phyloP scores from a whole-genome alignment of 345 rosid genomes.

The Rhodamnia argentea region DNA sequence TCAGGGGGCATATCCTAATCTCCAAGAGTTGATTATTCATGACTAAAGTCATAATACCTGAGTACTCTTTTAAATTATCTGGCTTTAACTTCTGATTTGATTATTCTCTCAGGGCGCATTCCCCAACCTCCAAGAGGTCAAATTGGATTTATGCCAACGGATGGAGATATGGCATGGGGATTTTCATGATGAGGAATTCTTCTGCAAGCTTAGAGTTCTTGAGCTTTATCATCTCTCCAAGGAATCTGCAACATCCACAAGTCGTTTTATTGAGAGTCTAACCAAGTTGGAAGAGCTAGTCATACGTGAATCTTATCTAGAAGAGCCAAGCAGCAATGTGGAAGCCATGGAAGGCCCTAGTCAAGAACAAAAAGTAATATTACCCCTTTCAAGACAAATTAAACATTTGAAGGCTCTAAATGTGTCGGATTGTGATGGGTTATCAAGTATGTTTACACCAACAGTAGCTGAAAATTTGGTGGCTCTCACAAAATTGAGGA shows the following conservation, averaged over 20 bases:
- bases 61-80: not conserved
- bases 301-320: not conserved
- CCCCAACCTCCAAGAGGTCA: not conserved
- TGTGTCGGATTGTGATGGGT: not conserved
- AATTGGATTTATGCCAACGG: not conserved
- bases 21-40: too few species aligned
- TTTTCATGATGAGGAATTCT: not conserved
- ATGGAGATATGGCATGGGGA: not conserved
- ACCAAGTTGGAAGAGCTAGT: not conserved
- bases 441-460: not conserved
- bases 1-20: too few species aligned
- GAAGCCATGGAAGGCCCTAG: not conserved
- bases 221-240: not conserved
- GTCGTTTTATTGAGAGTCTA: rapidly evolving
- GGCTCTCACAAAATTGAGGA: not conserved
- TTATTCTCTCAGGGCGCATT: not conserved
- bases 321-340: not conserved
- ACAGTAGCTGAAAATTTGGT: not conserved
- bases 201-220: not conserved
- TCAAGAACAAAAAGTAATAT: not conserved
- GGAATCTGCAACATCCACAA: not conserved
- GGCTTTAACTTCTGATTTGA: not conserved
- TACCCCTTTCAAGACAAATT: not conserved
- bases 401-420: rapidly evolving
- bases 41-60: not conserved